Evolutionary conservation across 202 grass and related monocot genomes (phyloP).

Genomic region (Brachypodium distachyon): DNA sequence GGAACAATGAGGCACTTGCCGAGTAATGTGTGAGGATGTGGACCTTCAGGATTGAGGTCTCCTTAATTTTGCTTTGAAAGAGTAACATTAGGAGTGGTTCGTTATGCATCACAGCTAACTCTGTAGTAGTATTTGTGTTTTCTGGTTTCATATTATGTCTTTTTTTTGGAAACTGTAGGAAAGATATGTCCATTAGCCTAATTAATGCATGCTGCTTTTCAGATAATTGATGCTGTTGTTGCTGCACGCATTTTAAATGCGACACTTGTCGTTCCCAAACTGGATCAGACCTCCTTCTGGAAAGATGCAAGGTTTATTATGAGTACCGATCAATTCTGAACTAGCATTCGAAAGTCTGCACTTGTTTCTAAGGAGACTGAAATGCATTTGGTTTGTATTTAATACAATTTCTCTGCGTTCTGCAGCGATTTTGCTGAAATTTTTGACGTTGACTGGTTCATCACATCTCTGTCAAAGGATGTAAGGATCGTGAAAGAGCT

Average conservation of each 20-base stretch:
- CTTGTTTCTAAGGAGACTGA: background rate
- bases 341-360: background rate
- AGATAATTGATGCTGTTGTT: slow-evolving; percentile 87
- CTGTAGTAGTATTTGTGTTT: background rate
- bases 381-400: slow-evolving; percentile 29
- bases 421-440: slow-evolving; percentile 89
- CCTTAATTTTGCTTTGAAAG: background rate
- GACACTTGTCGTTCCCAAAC: slow-evolving; percentile 75
- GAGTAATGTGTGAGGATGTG: background rate
- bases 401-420: slow-evolving; percentile 41
- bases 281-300: slow-evolving; percentile 84
- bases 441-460: slow-evolving; percentile 79
- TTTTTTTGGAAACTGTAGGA: too few species aligned
- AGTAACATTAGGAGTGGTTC: background rate
- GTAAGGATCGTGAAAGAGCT: slow-evolving; percentile 78
- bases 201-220: slow-evolving; percentile 18
- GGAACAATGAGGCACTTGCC: background rate
- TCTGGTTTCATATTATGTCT: background rate
- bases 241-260: slow-evolving; percentile 75
- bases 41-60: background rate
- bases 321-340: background rate
- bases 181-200: slow-evolving; percentile 1
- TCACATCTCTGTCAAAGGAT: slow-evolving; percentile 70
- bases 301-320: slow-evolving; percentile 72
- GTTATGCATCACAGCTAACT: background rate